Evolutionary conservation across 2,329 filamentous ascomycete species (phyloP), one percentile per base, ranked within the genome.

Genomic region (Fusarium sulawesiense): DNA sequence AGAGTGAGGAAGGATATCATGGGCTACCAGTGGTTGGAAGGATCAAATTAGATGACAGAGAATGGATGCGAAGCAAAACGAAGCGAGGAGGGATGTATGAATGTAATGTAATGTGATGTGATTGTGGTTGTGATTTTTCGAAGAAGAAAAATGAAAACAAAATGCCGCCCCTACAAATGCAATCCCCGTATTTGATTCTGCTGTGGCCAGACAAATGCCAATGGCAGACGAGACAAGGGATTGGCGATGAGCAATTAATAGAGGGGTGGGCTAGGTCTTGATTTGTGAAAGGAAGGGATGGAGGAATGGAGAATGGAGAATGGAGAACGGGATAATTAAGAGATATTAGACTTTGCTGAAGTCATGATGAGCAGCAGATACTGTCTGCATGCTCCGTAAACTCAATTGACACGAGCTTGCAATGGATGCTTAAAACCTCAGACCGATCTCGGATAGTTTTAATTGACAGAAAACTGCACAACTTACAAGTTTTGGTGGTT

Each of bases 21-120:
- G 68, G 57, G 59, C 55, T 71, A 37, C 60, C 44, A 71, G 59
- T 71, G 68, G 68, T 70, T 62, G 65, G 54, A 41, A 66, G 65
- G 61, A 66, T 59, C 50, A 72, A 66, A 71, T 69, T 71, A 50
- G 60, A 71, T 66, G 60, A 45, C 49, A 48, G 56, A 58, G n/a
- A 46, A 55, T 68, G 57, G 34, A 54, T 54, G 42, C 40, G 67
- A 60, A 42, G 41, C 53, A 27, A 42, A 56, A 59, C 41, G 23
- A 50, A 46, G 57, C 27, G 56, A 57, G 49, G 49, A 51, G 27
- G 49, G 32, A 51, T 41, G 49, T 41, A 37, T 37, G 34, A 18
- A 37, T 37, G 34, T 7, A 10, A 37, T 37, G 34, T 7, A 10
- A 37, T n/a, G 16, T 16, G 30, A 20, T 50, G 34, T 27, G 47